A percentile compares a stretch with the other conserved stretches of the same genome.
Evolutionary conservation across 2,329 filamentous ascomycete species (phyloP).

Genomic region (Hymenoscyphus fraxineus): DNA sequence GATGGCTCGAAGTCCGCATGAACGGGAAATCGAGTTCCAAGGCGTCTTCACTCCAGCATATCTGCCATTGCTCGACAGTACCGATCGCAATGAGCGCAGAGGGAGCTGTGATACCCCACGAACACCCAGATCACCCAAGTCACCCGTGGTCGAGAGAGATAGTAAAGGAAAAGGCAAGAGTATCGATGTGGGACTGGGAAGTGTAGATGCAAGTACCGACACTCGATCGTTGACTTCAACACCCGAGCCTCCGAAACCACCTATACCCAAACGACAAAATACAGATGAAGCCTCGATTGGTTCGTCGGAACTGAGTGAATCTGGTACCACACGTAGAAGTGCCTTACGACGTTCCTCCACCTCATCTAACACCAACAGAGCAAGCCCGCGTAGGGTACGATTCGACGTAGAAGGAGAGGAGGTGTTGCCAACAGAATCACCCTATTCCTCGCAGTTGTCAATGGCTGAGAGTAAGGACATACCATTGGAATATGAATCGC

Average conservation of each 20-base stretch:
- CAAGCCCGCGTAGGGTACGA: conserved; percentile 58
- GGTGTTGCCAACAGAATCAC: conserved; percentile 57
- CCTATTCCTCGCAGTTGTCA: conserved; percentile 28
- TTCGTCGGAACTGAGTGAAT: conserved; percentile 50
- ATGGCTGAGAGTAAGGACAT: conserved; percentile 17
- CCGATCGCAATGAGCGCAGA: conserved; percentile 26
- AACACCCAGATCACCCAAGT: conserved; percentile 4
- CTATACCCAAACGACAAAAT: conserved; percentile 30
- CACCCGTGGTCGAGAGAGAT: not conserved
- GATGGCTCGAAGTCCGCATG: conserved; percentile 44
- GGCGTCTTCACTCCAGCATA: conserved; percentile 62
- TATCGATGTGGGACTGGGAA: conserved; percentile 20
- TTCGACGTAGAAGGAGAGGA: conserved; percentile 59
- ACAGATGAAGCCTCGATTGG: conserved; percentile 39
- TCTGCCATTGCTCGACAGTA: conserved; percentile 55
- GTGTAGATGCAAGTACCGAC: conserved; percentile 24
- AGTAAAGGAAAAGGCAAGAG: conserved; percentile 16
- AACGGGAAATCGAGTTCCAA: conserved; percentile 56
- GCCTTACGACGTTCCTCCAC: conserved; percentile 54
- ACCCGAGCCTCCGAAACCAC: conserved; percentile 25
- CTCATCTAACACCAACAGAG: conserved; percentile 40
- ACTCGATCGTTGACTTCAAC: conserved; percentile 24
- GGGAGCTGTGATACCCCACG: conserved; percentile 21
- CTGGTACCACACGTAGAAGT: conserved; percentile 47
- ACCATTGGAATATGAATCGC: conserved; percentile 7